Conservation (phyloP, 2,329 filamentous ascomycete species). For the Lachnellula hyalina region DNA sequence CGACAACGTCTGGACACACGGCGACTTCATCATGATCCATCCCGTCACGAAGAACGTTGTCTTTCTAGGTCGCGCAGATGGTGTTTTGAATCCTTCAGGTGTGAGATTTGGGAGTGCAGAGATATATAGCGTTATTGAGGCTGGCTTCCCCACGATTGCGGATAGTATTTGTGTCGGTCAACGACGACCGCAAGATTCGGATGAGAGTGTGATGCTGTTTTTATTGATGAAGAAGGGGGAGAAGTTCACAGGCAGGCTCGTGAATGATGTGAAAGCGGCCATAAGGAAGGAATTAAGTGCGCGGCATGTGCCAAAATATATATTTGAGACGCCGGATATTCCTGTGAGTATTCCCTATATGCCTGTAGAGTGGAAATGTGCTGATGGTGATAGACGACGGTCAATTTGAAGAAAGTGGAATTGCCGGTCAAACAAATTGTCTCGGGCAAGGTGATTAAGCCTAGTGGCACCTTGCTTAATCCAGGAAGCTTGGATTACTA, state of each 20-base stretch:
- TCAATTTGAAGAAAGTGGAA: conserved; percentile 83
- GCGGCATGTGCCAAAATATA: conserved; percentile 70
- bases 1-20: conserved; percentile 71
- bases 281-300: conserved; percentile 64
- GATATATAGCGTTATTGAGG: conserved; percentile 70
- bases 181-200: conserved; percentile 52
- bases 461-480: conserved; percentile 72
- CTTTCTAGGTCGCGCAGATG: conserved; percentile 69
- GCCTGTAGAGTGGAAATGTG: not conserved
- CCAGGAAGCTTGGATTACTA: conserved; percentile 72
- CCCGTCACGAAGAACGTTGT: conserved; percentile 59
- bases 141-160: conserved; percentile 56
- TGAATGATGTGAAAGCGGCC: conserved; percentile 53
- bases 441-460: conserved; percentile 66
- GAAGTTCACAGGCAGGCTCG: conserved; percentile 49
- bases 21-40: conserved; percentile 71
- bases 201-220: conserved; percentile 56
- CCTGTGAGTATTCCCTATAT: conserved; percentile 50
- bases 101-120: conserved; percentile 77
- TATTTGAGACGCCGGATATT: conserved; percentile 77
- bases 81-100: conserved; percentile 73
- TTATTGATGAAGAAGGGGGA: conserved; percentile 54
- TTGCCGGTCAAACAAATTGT: conserved; percentile 81
- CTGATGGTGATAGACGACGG: conserved; percentile 55
- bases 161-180: conserved; percentile 81